Percentiles rank a stretch among this genome's conserved stretches.
phyloP scores from a whole-genome alignment of 176 grass and related monocot genomes.

The Aegilops longissima region DNA sequence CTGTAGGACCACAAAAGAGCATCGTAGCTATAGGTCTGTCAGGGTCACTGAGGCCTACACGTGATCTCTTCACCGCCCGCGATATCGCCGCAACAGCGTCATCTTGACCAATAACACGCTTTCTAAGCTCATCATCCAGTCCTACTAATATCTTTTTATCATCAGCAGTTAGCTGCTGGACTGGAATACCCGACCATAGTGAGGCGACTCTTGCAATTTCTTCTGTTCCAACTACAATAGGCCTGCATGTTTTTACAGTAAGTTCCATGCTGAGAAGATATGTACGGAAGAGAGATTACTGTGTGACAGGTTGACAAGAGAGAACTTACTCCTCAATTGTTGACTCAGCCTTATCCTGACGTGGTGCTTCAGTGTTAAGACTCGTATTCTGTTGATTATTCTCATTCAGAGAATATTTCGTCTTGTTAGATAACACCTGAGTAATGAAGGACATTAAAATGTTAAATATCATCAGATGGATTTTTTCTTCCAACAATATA shows the following conservation, averaged over 20 bases:
- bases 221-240: constrained; percentile 73
- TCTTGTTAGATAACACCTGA: constrained; percentile 67
- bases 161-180: constrained; percentile 86
- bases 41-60: constrained; percentile 88
- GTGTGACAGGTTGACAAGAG: constrained; percentile 9
- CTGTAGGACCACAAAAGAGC: constrained; percentile 93
- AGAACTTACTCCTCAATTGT: constrained; percentile 77
- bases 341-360: constrained; percentile 23
- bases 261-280: constrained; percentile 25
- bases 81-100: constrained; percentile 85
- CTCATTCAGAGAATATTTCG: constrained; percentile 64
- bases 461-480: constrained; percentile 6
- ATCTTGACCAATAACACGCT: constrained; percentile 93
- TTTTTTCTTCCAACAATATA: background rate
- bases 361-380: constrained; percentile 17
- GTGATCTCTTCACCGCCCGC: constrained; percentile 85
- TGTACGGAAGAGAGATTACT: constrained; percentile 4
- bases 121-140: constrained; percentile 77
- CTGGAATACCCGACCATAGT: constrained; percentile 95
- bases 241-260: constrained; percentile 46
- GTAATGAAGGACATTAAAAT: constrained; percentile 11
- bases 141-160: constrained; percentile 76
- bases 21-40: constrained; percentile 89
- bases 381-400: constrained; percentile 25
- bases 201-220: constrained; percentile 94